Conservation (phyloP, 768 basidiomycete genomes). For the Lactarius tabidus region DNA sequence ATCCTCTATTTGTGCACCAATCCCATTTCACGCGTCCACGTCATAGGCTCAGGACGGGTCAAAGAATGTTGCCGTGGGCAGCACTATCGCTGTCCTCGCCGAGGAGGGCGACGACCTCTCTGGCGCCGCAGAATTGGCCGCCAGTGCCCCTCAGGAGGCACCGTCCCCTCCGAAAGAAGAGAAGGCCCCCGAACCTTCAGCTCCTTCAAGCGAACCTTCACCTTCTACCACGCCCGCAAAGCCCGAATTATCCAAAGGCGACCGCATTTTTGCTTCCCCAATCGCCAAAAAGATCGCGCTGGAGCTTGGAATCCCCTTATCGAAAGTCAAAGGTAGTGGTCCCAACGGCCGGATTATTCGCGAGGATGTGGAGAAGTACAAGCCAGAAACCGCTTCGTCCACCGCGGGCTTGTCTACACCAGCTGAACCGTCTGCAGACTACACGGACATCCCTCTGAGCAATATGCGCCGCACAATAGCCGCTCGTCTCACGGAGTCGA, state of each 20-base stretch:
- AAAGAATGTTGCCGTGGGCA: constrained; percentile 85
- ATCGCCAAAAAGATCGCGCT: constrained; percentile 96
- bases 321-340: constrained; percentile 88
- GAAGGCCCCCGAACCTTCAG: constrained; percentile 40
- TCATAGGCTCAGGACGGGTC: constrained; percentile 73
- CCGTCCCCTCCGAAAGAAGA: constrained; percentile 34
- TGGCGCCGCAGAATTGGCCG: constrained; percentile 68
- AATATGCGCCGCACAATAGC: constrained; percentile 97
- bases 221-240: constrained; percentile 42
- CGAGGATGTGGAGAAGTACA: constrained; percentile 91
- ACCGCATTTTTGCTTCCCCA: constrained; percentile 91
- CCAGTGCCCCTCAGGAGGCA: constrained; percentile 50
- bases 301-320: constrained; percentile 87
- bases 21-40: background rate
- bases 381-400: constrained; percentile 45
- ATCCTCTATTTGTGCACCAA: background rate
- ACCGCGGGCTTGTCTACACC: constrained; percentile 46
- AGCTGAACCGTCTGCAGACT: constrained; percentile 56
- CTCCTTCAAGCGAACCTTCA: constrained; percentile 34
- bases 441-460: constrained; percentile 83
- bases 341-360: constrained; percentile 93
- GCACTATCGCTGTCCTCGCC: constrained; percentile 84
- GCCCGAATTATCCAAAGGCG: constrained; percentile 57
- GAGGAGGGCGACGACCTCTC: constrained; percentile 96
- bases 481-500: constrained; percentile 83